phyloP scores from a whole-genome alignment of 768 basidiomycete species.

The Krasilnikovozyma curviuscula region DNA sequence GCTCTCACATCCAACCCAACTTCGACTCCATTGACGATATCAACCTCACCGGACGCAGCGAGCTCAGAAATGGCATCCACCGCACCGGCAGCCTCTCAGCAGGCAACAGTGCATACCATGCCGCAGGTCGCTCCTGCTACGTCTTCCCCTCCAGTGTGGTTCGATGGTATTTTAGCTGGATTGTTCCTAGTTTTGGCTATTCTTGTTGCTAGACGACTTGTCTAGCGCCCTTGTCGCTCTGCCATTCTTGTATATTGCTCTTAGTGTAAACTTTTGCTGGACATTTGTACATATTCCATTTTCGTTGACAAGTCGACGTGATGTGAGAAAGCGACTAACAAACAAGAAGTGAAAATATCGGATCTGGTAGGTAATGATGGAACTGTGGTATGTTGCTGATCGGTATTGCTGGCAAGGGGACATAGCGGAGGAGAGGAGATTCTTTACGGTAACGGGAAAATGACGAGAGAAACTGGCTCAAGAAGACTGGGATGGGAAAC shows the following conservation, averaged over 20 bases:
- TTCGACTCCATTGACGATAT: background rate
- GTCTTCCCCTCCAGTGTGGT: background rate
- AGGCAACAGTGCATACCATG: background rate
- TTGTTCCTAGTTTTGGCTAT: background rate
- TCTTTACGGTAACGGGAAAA: too few relatives aligned
- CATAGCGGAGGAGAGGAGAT: too few relatives aligned
- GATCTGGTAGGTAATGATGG: too few relatives aligned
- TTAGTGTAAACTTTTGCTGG: background rate
- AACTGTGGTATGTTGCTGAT: too few relatives aligned
- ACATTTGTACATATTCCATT: background rate
- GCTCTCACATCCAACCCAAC: background rate
- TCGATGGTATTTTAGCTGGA: background rate
- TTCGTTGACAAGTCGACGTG: too few relatives aligned
- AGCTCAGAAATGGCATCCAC: background rate
- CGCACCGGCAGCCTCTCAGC: background rate
- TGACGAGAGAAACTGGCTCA: too few relatives aligned
- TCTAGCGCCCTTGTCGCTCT: background rate
- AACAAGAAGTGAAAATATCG: too few relatives aligned
- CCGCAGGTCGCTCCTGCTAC: background rate
- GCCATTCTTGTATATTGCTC: background rate
- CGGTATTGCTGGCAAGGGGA: too few relatives aligned
- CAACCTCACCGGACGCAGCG: background rate
- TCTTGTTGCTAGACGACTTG: slow-evolving; percentile 1
- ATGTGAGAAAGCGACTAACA: too few relatives aligned
- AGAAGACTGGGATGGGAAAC: too few relatives aligned